phyloP scores from a whole-genome alignment of 192 early-diverging fungal species.

The Backusella morwellensis region DNA sequence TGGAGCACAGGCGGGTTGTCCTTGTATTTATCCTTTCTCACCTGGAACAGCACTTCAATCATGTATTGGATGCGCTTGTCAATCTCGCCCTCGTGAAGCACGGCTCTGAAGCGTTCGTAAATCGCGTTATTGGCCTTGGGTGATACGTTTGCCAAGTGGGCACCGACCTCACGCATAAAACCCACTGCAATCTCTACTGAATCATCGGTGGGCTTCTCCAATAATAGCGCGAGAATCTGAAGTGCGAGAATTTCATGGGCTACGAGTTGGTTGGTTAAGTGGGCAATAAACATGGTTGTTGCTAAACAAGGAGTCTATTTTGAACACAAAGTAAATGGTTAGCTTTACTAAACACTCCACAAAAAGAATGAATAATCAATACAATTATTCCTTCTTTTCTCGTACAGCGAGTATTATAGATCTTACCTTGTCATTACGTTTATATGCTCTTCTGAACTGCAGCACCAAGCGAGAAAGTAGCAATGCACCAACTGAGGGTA shows the following conservation, averaged over 20 bases:
- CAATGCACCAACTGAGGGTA: constrained; percentile 88
- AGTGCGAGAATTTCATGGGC: constrained; percentile 87
- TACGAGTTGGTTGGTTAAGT: constrained; percentile 89
- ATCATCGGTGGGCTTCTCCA: constrained; percentile 88
- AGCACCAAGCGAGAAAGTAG: constrained; percentile 79
- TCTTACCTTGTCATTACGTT: constrained; percentile 84
- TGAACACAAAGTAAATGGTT: not conserved
- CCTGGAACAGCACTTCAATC: constrained; percentile 96
- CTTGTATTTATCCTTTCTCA: constrained; percentile 91
- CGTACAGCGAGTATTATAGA: not conserved
- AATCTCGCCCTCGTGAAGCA: constrained; percentile 91
- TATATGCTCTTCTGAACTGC: constrained; percentile 90
- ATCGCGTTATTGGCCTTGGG: constrained; percentile 77
- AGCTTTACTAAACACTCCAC: not conserved
- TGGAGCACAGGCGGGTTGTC: constrained; percentile 74
- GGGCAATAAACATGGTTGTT: constrained; percentile 83
- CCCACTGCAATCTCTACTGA: constrained; percentile 96
- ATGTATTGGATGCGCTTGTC: constrained; percentile 96
- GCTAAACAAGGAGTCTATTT: constrained; percentile 71
- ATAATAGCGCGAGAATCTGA: constrained; percentile 77
- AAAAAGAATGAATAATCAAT: not conserved
- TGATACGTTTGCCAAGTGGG: constrained; percentile 75
- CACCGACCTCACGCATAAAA: constrained; percentile 88
- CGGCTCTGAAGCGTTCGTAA: constrained; percentile 89
- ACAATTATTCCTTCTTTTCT: not conserved